Percentiles rank a stretch among this genome's conserved stretches.
phyloP scores from a whole-genome alignment of 495 filamentous ascomycete genomes.

The Talaromyces trachyspermus region DNA sequence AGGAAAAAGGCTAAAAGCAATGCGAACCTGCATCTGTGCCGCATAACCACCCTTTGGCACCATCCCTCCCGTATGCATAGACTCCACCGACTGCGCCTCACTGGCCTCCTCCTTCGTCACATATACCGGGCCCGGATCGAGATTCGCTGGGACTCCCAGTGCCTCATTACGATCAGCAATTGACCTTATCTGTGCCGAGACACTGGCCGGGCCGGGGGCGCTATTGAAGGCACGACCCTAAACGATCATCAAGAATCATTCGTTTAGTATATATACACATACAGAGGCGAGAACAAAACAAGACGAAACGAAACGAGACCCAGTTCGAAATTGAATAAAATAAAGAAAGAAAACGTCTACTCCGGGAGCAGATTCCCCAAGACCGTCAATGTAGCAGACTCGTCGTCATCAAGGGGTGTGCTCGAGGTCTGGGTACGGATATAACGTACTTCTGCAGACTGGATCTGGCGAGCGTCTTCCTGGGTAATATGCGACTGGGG shows the following conservation, averaged over 20 bases:
- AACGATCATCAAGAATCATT: not conserved
- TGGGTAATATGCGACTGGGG: conserved; percentile 26
- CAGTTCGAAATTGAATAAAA: no score
- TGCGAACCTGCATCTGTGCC: conserved; percentile 29
- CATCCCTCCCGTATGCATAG: conserved; percentile 24
- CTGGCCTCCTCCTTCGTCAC: conserved; percentile 31
- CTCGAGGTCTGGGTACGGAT: no score
- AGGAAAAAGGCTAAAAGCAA: no score
- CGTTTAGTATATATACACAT: no score
- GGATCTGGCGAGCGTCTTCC: conserved; percentile 26
- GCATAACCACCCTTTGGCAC: conserved; percentile 22
- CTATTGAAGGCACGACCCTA: conserved; percentile 32
- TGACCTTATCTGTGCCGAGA: conserved; percentile 26
- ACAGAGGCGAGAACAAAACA: no score
- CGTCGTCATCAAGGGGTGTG: no score
- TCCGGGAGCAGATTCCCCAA: not conserved
- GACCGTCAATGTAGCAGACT: not conserved
- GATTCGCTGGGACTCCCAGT: conserved; percentile 17
- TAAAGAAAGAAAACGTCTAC: no score
- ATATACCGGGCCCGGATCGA: conserved; percentile 17
- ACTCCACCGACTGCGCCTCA: conserved; percentile 26
- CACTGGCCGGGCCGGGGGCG: conserved; percentile 22
- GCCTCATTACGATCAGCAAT: conserved; percentile 33
- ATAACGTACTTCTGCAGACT: conserved; percentile 22
- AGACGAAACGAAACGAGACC: no score